A percentile compares a stretch with the other conserved stretches of the same genome.
Conservation (phyloP, 768 basidiomycete species). For the Pholiota molesta region DNA sequence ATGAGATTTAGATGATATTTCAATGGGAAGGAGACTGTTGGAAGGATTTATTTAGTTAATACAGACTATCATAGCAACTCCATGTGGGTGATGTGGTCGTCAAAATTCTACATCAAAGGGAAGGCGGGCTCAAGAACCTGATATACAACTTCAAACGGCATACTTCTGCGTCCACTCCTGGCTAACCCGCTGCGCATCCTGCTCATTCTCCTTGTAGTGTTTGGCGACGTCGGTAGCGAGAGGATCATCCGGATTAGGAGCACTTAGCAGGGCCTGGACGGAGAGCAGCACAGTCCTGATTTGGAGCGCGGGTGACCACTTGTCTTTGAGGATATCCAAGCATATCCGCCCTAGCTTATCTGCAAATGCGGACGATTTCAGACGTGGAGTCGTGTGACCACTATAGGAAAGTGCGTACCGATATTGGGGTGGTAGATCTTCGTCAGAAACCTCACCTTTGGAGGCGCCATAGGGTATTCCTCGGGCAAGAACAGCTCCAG, state of each 20-base stretch:
- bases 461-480: conserved; percentile 99
- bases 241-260: conserved; percentile 97
- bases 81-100: background rate
- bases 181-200: conserved; percentile 89
- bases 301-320: conserved; percentile 99
- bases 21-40: background rate
- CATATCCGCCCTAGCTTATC: conserved; percentile 99
- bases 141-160: conserved; percentile 42
- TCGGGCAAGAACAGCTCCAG: conserved; percentile 98
- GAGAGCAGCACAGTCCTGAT: conserved; percentile 98
- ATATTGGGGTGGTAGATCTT: conserved; percentile 99
- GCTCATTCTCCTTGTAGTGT: conserved; percentile 98
- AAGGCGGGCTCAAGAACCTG: background rate
- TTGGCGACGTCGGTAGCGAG: conserved; percentile 95
- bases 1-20: too few relatives aligned
- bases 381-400: background rate
- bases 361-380: conserved; percentile 31
- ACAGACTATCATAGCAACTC: conserved; percentile 8
- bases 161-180: conserved; percentile 95
- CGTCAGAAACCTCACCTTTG: conserved; percentile 96
- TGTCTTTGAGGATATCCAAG: conserved; percentile 98
- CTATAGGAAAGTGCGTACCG: conserved; percentile 56
- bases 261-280: conserved; percentile 93
- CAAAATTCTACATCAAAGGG: background rate
- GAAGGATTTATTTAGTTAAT: conserved; percentile 7